Base-by-base conservation (phyloP, 2,329 filamentous ascomycete genomes). In the Hymenotorrendiella dingleyae region DNA sequence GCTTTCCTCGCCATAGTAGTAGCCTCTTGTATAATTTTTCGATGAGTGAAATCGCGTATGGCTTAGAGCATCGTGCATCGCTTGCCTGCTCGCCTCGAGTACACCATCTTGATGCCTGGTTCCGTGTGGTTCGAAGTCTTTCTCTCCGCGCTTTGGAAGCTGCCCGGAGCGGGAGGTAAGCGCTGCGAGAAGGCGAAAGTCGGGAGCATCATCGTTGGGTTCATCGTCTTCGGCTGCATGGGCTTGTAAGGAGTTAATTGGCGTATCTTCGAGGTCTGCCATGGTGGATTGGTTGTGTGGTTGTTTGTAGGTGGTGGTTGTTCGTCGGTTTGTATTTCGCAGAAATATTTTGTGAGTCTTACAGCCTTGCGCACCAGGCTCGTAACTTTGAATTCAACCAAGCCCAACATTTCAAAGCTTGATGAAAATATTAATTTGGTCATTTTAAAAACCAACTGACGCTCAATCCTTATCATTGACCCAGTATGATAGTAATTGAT, bases 91-190 rank as follows among this genome's bases (percentile, higher is more conserved):
- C 35, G 85, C 78, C 58, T 88, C 84, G 39, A 98, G 80, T 7
- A 83, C 78, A 43, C 76, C 74, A 52, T 83, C 80, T 65, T 98
- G 93, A 23, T 86, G 79, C 23, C 78, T 76, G 2, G 93, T 97
- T 36, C 86, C 86, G 65, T 97, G 89, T 21, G 86, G 82, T 67
- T 97, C 93, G 63, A 96, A 98, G 67, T 98, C 93, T 65, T 98
- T 98, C 63, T 94, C 89, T 47, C 93, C 93, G 50, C 89, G 87
- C 53, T 91, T 89, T 26, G 94, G 88, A 9, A 90, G 75, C 7
- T 73, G 73, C 35, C 69, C 66, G 40, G 68, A 66, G 57, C 76
- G 75, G 47, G 67, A 62, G 49, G 73, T 71, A 49, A 76, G 64
- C 22, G 73, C 67, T 3, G 69, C 67, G 49, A 82, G 81, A 49